Percentiles rank a stretch among this genome's conserved stretches.
These are phyloP conservation scores for Colletotrichum filicis DNA, from an alignment of 2,329 filamentous ascomycete genomes.

Conservation along the genomic window DNA sequence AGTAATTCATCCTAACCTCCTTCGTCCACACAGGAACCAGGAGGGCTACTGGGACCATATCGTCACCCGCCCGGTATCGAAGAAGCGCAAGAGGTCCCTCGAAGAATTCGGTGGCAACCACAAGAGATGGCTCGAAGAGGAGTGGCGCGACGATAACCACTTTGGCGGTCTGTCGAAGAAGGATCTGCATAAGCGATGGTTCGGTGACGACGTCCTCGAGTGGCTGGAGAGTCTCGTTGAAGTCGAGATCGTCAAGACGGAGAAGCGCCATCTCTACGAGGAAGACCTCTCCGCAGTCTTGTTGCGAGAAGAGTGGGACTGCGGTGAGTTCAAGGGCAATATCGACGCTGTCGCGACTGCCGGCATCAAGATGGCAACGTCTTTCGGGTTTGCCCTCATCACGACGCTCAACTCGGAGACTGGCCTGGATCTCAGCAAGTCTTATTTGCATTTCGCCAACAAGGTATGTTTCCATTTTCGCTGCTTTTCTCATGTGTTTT, in stretches of 20 bases:
- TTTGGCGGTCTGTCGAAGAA: neutral
- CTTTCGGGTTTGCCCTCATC: slow-evolving; percentile 23
- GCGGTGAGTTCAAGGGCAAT: neutral
- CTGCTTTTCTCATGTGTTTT: neutral
- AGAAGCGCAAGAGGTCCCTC: neutral
- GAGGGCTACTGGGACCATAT: neutral
- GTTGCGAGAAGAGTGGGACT: neutral
- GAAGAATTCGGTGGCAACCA: neutral
- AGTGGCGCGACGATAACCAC: neutral
- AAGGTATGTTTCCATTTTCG: neutral
- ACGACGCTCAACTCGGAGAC: neutral
- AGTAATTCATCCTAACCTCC: neutral
- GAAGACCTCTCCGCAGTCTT: neutral
- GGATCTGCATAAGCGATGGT: neutral
- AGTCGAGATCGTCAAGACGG: neutral
- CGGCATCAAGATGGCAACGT: neutral
- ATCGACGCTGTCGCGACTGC: neutral
- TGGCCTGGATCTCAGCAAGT: neutral
- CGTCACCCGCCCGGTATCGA: neutral
- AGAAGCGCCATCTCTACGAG: neutral
- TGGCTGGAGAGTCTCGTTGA: neutral
- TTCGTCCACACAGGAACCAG: neutral
- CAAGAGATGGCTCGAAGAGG: neutral
- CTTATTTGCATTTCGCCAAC: neutral
- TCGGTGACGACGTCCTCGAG: neutral